Base-by-base conservation (phyloP, 2,329 filamentous ascomycete genomes). In the Aspergillus unguis region DNA sequence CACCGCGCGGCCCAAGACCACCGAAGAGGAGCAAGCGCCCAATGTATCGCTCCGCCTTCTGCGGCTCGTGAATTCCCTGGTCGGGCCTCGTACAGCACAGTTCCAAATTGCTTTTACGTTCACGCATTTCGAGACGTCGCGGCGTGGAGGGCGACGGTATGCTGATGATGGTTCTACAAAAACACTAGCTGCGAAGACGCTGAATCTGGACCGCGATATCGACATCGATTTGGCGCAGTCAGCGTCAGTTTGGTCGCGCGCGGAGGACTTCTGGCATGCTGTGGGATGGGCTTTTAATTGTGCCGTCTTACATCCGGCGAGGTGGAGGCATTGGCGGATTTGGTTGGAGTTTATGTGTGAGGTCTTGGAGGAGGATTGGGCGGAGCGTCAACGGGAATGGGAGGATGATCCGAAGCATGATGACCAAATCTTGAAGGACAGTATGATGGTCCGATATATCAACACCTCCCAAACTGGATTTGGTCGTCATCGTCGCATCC, bases 221-320 rank as follows among this genome's bases (percentile, higher is more conserved):
- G 35, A 37, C 40, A 44, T 46, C 10, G 29, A 79, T 7, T 77
- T 90, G 52, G 85, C 86, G 1, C 81, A 82, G 46, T 75, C 80
- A 10, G 79, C 84, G 40, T 86, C 87, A 29, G 58, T 96, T 1
- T 96, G 88, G 83, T 75, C 75, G 11, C 81, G 83, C n/a, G 88
- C 87, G 1, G 85, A 88, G 55, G 90, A 95, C 65, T 95, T 97
- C 63, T 99, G 94, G 90, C 82, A 85, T 38, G 82, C 89, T 0
- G 80, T 94, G 0, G 94, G 92, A 3, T 97, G 94, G 94, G 87
- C 89, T 0, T 91, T 97, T 69, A 94, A 92, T 66, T 97, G 92
- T 73, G 92, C 90, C 47, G 80, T 87, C 1, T 70, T 81, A 31
- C 79, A 92, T 60, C 84, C 84, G 1, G 79, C 81, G 37, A 81